A percentile compares a stretch with the other conserved stretches of the same genome.
These are phyloP conservation scores for Phaeosphaeriaceae sp. DNA, from an alignment of 2,329 filamentous ascomycete genomes.

Conservation along the genomic window DNA sequence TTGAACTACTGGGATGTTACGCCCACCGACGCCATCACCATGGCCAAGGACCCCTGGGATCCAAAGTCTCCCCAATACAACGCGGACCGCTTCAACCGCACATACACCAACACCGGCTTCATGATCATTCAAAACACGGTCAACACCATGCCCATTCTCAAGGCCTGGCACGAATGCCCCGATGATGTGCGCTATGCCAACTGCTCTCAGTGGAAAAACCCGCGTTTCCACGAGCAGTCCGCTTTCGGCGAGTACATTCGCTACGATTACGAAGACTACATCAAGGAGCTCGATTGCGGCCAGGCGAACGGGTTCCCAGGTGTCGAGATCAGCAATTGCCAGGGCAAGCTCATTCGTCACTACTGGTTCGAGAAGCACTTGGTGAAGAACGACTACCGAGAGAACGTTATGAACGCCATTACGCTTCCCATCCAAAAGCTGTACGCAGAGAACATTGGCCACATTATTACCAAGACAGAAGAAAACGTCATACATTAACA, in stretches of 20 bases:
- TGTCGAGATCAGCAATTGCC: slow-evolving; percentile 44
- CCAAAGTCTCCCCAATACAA: slow-evolving; percentile 45
- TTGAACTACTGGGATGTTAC: slow-evolving; percentile 59
- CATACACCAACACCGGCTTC: slow-evolving; percentile 62
- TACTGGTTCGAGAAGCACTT: slow-evolving; percentile 49
- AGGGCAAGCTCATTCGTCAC: slow-evolving; percentile 47
- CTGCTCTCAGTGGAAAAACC: slow-evolving; percentile 49
- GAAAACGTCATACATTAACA: slow-evolving; percentile 42
- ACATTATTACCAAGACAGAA: slow-evolving; percentile 36
- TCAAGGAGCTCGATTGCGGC: slow-evolving; percentile 48
- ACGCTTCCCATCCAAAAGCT: slow-evolving; percentile 45
- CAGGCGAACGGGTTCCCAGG: slow-evolving; percentile 50
- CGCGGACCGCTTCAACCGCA: slow-evolving; percentile 52
- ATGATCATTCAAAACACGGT: slow-evolving; percentile 62
- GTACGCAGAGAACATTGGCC: slow-evolving; percentile 39
- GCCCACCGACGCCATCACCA: slow-evolving; percentile 53
- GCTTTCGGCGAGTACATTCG: slow-evolving; percentile 51
- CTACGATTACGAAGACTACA: slow-evolving; percentile 48
- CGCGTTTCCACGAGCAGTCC: slow-evolving; percentile 50
- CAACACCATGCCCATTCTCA: slow-evolving; percentile 58
- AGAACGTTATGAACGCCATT: slow-evolving; percentile 49
- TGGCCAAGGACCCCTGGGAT: slow-evolving; percentile 55
- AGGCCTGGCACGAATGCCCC: slow-evolving; percentile 57
- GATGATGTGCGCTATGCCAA: slow-evolving; percentile 44
- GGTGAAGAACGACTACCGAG: slow-evolving; percentile 43